Conservation (phyloP, 1,139 yeast species). For the Suhomyces terraborum region DNA sequence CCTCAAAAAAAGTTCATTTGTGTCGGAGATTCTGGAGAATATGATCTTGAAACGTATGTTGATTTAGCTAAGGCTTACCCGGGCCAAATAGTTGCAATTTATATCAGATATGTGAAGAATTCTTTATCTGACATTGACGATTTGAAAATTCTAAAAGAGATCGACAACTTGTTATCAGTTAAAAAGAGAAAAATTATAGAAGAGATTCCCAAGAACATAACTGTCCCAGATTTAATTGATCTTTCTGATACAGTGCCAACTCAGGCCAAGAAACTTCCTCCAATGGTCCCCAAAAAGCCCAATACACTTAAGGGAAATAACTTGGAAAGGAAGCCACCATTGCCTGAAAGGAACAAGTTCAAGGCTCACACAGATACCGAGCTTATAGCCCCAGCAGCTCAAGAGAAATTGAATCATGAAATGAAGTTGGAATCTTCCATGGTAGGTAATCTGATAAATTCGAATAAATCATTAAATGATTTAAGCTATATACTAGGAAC, state of each 20-base stretch:
- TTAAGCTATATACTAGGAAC: constrained; percentile 26
- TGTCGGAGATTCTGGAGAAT: constrained; percentile 95
- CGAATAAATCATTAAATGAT: constrained; percentile 4
- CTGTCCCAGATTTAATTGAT: constrained; percentile 37
- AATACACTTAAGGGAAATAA: constrained; percentile 29
- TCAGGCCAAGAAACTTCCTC: constrained; percentile 31
- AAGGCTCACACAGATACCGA: constrained; percentile 11
- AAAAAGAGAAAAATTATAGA: constrained; percentile 16
- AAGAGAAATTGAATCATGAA: neutral
- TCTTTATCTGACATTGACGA: constrained; percentile 63
- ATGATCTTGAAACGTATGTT: constrained; percentile 88
- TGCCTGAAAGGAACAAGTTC: constrained; percentile 19
- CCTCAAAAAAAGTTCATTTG: constrained; percentile 76
- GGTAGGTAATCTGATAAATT: neutral
- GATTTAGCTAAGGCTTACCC: constrained; percentile 68
- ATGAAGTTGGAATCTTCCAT: neutral
- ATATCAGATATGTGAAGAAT: constrained; percentile 74
- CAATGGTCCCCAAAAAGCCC: constrained; percentile 46
- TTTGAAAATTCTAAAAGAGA: constrained; percentile 38
- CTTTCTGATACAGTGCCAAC: constrained; percentile 27
- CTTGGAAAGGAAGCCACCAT: constrained; percentile 24
- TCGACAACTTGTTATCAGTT: constrained; percentile 23
- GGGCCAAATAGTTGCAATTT: constrained; percentile 67
- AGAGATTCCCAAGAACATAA: constrained; percentile 9
- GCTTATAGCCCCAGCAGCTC: neutral